These are phyloP conservation scores for Albifimbria verrucaria DNA, from an alignment of 2,329 filamentous ascomycete species.

Conservation along the genomic window DNA sequence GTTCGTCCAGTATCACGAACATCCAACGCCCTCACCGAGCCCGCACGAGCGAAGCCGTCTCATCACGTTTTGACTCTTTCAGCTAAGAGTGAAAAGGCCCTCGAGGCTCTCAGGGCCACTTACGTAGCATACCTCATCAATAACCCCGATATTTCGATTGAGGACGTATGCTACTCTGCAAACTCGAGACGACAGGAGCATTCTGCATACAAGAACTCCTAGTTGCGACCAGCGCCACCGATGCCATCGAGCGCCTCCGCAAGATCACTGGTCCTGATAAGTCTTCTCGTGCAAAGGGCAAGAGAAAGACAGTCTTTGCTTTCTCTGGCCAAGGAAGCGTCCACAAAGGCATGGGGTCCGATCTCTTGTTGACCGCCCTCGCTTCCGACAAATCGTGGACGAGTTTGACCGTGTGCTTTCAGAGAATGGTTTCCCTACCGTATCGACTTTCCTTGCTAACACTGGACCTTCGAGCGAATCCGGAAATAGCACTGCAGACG, in stretches of 20 bases:
- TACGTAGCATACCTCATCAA: background rate
- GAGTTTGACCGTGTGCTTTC: background rate
- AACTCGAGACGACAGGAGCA: conserved; percentile 15
- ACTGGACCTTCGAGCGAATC: background rate
- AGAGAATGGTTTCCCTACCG: conserved; percentile 1
- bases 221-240: conserved; percentile 4
- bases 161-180: conserved; percentile 17
- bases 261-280: background rate
- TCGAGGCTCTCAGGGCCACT: background rate
- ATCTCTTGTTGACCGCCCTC: conserved; percentile 21
- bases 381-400: conserved; percentile 16
- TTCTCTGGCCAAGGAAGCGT: conserved; percentile 32
- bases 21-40: background rate
- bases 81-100: background rate
- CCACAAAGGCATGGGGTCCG: conserved; percentile 26
- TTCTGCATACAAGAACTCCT: conserved; percentile 10
- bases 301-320: conserved; percentile 21
- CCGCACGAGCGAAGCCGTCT: background rate
- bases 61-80: background rate
- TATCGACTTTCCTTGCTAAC: background rate
- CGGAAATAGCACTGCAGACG: background rate
- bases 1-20: background rate
- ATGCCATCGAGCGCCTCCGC: conserved; percentile 1
- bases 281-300: background rate
- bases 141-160: conserved; percentile 5